Base-by-base conservation (phyloP, 176 grass and related monocot genomes). In the Carex parvula region DNA sequence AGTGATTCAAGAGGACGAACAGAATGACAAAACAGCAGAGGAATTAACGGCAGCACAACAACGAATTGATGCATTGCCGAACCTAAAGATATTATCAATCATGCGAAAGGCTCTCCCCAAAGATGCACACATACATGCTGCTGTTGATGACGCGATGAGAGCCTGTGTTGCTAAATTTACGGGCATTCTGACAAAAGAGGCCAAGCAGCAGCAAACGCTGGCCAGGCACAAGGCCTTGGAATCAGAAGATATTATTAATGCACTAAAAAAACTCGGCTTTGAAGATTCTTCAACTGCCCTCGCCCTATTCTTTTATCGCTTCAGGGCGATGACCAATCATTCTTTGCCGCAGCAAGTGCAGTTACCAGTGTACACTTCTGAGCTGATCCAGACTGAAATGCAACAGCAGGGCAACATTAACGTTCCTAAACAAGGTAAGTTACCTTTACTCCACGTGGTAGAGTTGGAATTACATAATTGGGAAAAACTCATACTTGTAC, bases 181-280 rank as follows among this genome's bases (percentile, higher is more conserved):
- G 0, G 41, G 71, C 4, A 5, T 53, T 50, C 71, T 75, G 3
- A 29, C 13, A 8, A 75, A 50, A 26, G 71, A 75, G 12, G 21
- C 71, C 3, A 75, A 53, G 46, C 4, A 75, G n/a, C 71, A 53
- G 12, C 8, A 24, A 75, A 52, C 44, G 6, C 46, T 75, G 71
- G 44, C 71, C 44, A 75, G 22, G 71, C 71, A 75, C 46, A 75
- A 50, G 46, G 22, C 4, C 1, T 7, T 75, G 20, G 20, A 52
- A 53, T 52, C 71, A 15, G 71, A 75, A 53, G 71, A 75, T 53
- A 75, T 75, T 7, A 75, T 75, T 15, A 75, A 21, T 29, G 71
- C 71, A 13, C 20, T 75, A 0, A 22, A 53, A 12, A 13, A 53
- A 50, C 71, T 75, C 1, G 71, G 71, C n/a, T 75, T 75, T 15